phyloP scores from a whole-genome alignment of 2,329 filamentous ascomycete genomes.

The Colletotrichum sp. region DNA sequence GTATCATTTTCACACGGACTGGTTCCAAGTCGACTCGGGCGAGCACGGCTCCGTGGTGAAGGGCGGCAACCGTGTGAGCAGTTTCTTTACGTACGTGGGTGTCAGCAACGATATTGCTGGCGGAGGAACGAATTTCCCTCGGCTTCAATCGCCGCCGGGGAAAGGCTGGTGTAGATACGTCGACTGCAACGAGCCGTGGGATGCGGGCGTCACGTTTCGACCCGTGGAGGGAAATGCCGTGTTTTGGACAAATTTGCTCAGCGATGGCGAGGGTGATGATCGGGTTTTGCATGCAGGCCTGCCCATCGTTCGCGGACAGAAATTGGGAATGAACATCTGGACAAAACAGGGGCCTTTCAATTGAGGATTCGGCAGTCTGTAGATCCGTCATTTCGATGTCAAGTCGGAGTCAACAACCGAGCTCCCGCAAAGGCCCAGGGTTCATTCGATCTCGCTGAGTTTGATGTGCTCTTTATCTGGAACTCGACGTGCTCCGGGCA shows the following conservation, averaged over 20 bases:
- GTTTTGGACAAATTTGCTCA: constrained; percentile 43
- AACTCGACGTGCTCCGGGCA: neutral
- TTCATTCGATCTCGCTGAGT: neutral
- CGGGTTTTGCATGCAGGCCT: constrained; percentile 44
- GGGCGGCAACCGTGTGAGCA: constrained; percentile 41
- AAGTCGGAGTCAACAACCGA: neutral
- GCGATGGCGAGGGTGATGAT: constrained; percentile 37
- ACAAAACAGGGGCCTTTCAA: constrained; percentile 36
- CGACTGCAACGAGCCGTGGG: constrained; percentile 45
- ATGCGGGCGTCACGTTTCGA: constrained; percentile 42
- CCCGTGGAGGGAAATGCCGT: constrained; percentile 42
- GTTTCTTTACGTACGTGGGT: constrained; percentile 45
- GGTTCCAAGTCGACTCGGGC: constrained; percentile 32
- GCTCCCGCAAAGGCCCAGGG: neutral
- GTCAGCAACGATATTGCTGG: constrained; percentile 39
- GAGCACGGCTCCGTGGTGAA: constrained; percentile 29
- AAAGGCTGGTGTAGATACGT: constrained; percentile 40
- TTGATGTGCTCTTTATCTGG: neutral
- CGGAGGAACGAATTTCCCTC: constrained; percentile 45
- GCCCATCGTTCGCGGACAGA: constrained; percentile 41
- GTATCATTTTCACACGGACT: constrained; percentile 47
- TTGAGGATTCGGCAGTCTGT: neutral
- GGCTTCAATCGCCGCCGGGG: constrained; percentile 36
- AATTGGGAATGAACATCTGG: constrained; percentile 49
- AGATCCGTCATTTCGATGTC: neutral